Evolutionary conservation across 768 basidiomycete species (phyloP), one percentile per base, ranked within the genome.

Genomic region (Auriscalpium vulgare): DNA sequence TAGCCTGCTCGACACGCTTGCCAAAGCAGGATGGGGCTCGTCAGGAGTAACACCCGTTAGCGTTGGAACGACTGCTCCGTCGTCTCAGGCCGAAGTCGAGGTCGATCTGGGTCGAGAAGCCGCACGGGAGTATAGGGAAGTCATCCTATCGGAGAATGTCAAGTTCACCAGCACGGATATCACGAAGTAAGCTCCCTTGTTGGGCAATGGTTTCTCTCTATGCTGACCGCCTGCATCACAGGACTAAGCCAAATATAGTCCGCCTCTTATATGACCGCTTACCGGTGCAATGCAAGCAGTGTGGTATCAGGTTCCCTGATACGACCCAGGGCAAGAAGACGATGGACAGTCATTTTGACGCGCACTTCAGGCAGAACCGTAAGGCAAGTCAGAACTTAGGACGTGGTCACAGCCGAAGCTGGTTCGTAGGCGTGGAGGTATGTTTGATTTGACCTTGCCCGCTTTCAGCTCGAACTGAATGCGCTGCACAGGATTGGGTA

Each of bases 341-440:
- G 40, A 79, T 94, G 77, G 82, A 95, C 63, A 82, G 85, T 56
- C 97, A 99, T 67, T 78, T 98, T 64, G 95, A 99, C 68, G 88
- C 91, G 87, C 95, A 99, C 70, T 97, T 97, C 73, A 79, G 85
- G 67, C 88, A 95, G 68, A 98, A 97, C 66, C 81, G 87, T 57
- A 89, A 88, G 69, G 84, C 85, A 29, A 84, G 77, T 64, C 86
- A 88, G 68, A 85, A 83, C 45, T 71, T 81, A 16, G 92, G 90
- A 0, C 80, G 95, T 57, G 93, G 92, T 38, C 86, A 93, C 62
- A 90, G 87, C 63, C 80, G 95, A 23, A 87, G 88, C 63, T 97
- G 95, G 95, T 91, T 94, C 56, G 77, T 90, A 52, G 75, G 80
- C 59, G 74, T 84, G 58, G 90, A 95, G 73, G 93, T 95, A 71